Evolutionary conservation across 177 flowering plant genomes (phyloP), one percentile per base, ranked within the genome.

Genomic region (Vitis hybrid): DNA sequence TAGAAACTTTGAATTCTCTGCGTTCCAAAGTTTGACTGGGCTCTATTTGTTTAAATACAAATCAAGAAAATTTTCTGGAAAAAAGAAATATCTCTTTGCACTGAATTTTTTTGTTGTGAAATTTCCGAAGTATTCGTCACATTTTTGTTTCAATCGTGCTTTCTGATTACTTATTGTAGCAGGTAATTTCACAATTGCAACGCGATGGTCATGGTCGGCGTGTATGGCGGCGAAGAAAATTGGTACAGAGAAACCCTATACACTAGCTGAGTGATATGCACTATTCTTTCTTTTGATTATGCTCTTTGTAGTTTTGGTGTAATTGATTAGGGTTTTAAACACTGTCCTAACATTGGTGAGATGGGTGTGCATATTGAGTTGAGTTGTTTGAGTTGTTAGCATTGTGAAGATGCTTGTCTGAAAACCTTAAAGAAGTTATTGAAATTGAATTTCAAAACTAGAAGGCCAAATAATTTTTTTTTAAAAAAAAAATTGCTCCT

Each of bases 151-250:
- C 19, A 64, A 51, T 52, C 52, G 52, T 27, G 7, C 50, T 30
- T 15, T 16, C 19, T 27, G 48, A 19, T 11, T 50, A 12, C 51
- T 48, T 62, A 24, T 24, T 30, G 24, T 72, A 54, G 66, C 79
- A 78, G 87, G 72, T 72, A 3, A 65, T 67, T 3, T 64, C 81
- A 1, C 76, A 66, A 61, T 49, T 62, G 35, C 67, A 74, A 62
- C 70, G 65, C 21, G 72, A 71, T 16, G 78, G 82, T 13, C 57
- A 52, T 40, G 77, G 83, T 6, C 82, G 88, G 62, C 77, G 82
- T 67, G 76, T 89, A 21, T 89, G 93, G 93, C 82, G 88, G 64
- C 81, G 91, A 16, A 81, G 93, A 65, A 84, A 83, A 73, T 78
- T 87, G 91, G 93, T 89, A 73, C 3, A 13, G 9, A 24, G n/a